These are phyloP conservation scores for Capronia epimyces DNA, from an alignment of 2,329 filamentous ascomycete species.

Conservation along the genomic window DNA sequence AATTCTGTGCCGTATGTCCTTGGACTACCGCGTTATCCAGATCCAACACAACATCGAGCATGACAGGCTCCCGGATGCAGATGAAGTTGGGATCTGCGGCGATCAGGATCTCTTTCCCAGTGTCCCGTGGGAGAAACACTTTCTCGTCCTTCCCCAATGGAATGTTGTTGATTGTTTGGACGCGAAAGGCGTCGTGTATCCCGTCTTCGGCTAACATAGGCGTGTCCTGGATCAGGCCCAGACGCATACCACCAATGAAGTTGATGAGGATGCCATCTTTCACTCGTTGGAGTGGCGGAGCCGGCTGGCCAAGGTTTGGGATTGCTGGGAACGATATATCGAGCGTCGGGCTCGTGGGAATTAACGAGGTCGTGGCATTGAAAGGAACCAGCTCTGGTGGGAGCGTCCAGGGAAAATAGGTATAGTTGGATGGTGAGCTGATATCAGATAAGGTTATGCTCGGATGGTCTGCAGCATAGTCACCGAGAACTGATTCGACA, in stretches of 20 bases:
- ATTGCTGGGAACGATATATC: constrained; percentile 61
- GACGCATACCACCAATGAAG: constrained; percentile 54
- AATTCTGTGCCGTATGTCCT: constrained; percentile 1
- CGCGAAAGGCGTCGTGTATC: constrained; percentile 42
- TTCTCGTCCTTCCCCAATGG: constrained; percentile 82
- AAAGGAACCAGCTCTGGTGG: constrained; percentile 67
- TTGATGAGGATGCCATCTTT: constrained; percentile 56
- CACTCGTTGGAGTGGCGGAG: constrained; percentile 51
- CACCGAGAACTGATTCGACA: constrained; percentile 52
- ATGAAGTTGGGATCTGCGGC: constrained; percentile 76
- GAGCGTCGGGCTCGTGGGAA: constrained; percentile 66
- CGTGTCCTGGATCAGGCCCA: constrained; percentile 47
- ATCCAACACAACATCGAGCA: constrained; percentile 69
- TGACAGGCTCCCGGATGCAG: constrained; percentile 64
- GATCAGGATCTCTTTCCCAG: constrained; percentile 62
- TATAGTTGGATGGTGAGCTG: constrained; percentile 66
- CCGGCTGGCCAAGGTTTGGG: constrained; percentile 44
- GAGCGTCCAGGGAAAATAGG: constrained; percentile 88
- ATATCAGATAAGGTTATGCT: constrained; percentile 52
- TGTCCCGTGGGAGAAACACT: constrained; percentile 70
- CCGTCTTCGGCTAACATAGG: constrained; percentile 31
- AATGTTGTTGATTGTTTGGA: constrained; percentile 75
- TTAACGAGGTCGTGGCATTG: constrained; percentile 70
- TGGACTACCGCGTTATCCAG: constrained; percentile 30
- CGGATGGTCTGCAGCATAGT: constrained; percentile 51